Percentiles rank a stretch among this genome's conserved stretches.
Conservation (phyloP, 805 yeast species). For the Myxozyma sirexii region DNA sequence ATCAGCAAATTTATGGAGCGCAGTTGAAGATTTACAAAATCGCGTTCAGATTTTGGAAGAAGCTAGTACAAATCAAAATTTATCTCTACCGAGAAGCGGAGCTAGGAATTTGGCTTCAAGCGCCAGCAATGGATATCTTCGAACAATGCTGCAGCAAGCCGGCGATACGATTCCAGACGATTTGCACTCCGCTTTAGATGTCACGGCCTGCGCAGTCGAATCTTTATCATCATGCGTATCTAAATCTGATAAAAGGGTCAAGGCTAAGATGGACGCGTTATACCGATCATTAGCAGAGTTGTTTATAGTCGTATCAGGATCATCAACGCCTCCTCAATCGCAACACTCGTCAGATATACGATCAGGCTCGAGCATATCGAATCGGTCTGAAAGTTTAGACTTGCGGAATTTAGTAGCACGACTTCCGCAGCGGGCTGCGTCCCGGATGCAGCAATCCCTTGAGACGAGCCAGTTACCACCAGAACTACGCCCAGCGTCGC, state of each 20-base stretch:
- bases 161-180: neutral
- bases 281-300: conserved; percentile 19
- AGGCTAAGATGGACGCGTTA: conserved; percentile 20
- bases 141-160: conserved; percentile 5
- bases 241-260: neutral
- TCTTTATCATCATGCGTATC: neutral
- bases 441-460: conserved; percentile 26
- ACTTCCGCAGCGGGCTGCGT: conserved; percentile 28
- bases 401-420: conserved; percentile 8
- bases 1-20: conserved; percentile 8
- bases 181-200: neutral
- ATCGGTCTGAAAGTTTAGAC: neutral
- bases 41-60: conserved; percentile 7
- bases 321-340: neutral
- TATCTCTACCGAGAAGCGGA: neutral
- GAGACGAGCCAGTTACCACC: conserved; percentile 25
- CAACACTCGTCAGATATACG: neutral
- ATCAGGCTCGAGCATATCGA: neutral
- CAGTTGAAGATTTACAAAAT: conserved; percentile 18
- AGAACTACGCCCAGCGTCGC: conserved; percentile 23
- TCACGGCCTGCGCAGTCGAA: conserved; percentile 1
- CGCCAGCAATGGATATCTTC: neutral
- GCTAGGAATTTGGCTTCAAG: neutral
- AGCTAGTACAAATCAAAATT: neutral
- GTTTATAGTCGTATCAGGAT: conserved; percentile 5